phyloP scores from a whole-genome alignment of 2,329 filamentous ascomycete species.

The Clarireedia homoeocarpa region DNA sequence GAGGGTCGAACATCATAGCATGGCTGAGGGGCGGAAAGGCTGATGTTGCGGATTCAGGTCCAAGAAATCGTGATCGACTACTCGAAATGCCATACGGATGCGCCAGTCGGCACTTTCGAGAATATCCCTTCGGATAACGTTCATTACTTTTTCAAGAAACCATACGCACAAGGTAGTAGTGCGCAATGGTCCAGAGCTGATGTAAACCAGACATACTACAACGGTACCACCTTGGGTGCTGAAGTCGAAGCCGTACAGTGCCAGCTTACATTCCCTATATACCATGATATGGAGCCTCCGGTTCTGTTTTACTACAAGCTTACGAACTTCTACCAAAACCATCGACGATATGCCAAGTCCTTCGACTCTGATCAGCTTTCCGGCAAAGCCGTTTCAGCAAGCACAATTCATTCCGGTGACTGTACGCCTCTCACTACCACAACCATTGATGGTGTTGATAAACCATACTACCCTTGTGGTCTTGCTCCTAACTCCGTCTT shows the following conservation, averaged over 20 bases:
- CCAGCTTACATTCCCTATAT: constrained; percentile 69
- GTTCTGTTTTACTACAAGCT: constrained; percentile 93
- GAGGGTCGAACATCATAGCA: background rate
- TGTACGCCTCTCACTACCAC: constrained; percentile 66
- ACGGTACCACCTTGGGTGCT: constrained; percentile 16
- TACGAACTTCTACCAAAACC: constrained; percentile 98
- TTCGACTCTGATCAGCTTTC: constrained; percentile 78
- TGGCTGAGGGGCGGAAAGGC: background rate
- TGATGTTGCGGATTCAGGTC: constrained; percentile 4
- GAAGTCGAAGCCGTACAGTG: constrained; percentile 45
- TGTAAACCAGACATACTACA: constrained; percentile 35
- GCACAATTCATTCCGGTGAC: constrained; percentile 56
- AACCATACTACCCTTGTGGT: constrained; percentile 88
- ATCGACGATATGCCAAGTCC: constrained; percentile 89
- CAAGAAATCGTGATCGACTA: constrained; percentile 91
- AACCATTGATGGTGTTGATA: constrained; percentile 38
- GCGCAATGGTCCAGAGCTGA: constrained; percentile 21
- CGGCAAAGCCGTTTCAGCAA: constrained; percentile 54
- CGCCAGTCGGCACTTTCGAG: constrained; percentile 34
- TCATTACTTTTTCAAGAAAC: constrained; percentile 50
- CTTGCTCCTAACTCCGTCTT: constrained; percentile 95
- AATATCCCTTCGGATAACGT: background rate
- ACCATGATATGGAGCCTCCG: constrained; percentile 69
- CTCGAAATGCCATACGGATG: constrained; percentile 60
- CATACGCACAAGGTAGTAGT: constrained; percentile 26